Evolutionary conservation across 2,329 filamentous ascomycete genomes (phyloP).

Genomic region (Fusarium globosum): DNA sequence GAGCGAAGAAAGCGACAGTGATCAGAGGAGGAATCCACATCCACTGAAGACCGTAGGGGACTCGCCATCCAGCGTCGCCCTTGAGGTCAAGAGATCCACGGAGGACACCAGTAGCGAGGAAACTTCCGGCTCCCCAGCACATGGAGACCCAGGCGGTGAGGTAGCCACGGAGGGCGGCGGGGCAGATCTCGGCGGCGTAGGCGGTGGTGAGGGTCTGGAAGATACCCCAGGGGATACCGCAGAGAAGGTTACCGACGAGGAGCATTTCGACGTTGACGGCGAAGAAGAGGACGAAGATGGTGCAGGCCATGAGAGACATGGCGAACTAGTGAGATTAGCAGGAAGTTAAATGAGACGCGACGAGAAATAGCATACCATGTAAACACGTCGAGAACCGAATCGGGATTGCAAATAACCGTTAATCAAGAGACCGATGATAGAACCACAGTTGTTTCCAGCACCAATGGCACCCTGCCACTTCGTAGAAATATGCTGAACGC

Average conservation of each 20-base stretch:
- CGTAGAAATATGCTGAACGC: conserved; percentile 55
- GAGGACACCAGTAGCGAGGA: conserved; percentile 57
- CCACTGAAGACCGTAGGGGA: conserved; percentile 63
- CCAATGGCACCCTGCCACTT: conserved; percentile 62
- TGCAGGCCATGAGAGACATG: conserved; percentile 52
- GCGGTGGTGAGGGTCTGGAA: conserved; percentile 60
- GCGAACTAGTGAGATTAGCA: conserved; percentile 39
- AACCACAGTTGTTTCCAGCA: conserved; percentile 59
- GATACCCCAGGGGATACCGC: conserved; percentile 59
- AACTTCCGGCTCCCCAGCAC: conserved; percentile 61
- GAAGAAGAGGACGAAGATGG: conserved; percentile 63
- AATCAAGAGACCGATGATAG: conserved; percentile 61
- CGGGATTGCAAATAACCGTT: conserved; percentile 61
- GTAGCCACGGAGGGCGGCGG: conserved; percentile 57
- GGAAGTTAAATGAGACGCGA: rapidly evolving
- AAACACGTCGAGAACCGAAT: conserved; percentile 59
- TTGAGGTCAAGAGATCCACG: conserved; percentile 51
- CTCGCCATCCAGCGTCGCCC: conserved; percentile 57
- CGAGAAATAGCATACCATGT: conserved; percentile 51
- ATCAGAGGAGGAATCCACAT: conserved; percentile 58
- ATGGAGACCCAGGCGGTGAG: conserved; percentile 61
- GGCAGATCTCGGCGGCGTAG: conserved; percentile 61
- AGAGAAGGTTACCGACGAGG: conserved; percentile 57
- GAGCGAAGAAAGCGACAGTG: conserved; percentile 55
- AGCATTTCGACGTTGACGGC: conserved; percentile 53